Percentiles rank a stretch among this genome's conserved stretches.
These are phyloP conservation scores for Pythium periplocum DNA, from an alignment of 352 stramenopile genomes.

Conservation along the genomic window DNA sequence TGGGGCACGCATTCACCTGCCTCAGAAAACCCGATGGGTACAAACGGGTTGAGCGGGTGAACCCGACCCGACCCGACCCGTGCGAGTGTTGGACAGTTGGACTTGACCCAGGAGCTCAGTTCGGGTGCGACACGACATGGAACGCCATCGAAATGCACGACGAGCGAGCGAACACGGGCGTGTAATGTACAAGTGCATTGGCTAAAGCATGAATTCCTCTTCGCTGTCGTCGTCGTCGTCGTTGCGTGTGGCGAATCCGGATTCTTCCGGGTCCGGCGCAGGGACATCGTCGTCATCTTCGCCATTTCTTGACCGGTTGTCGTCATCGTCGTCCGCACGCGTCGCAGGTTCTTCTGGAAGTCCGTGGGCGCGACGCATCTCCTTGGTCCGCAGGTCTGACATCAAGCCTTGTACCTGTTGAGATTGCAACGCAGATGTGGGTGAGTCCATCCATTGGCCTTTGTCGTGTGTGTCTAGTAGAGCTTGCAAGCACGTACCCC, in stretches of 20 bases:
- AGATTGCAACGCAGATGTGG: not conserved
- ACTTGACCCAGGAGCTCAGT: too few relatives aligned
- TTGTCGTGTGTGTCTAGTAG: not conserved
- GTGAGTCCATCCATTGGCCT: not conserved
- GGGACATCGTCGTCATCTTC: slow-evolving; percentile 27
- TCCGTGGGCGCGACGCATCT: slow-evolving; percentile 31
- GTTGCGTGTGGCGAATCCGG: slow-evolving; percentile 16
- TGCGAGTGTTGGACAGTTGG: too few relatives aligned
- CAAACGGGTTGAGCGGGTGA: too few relatives aligned
- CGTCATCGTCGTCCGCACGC: not conserved
- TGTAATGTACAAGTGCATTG: not conserved
- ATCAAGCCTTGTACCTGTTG: slow-evolving; percentile 51
- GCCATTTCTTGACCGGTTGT: slow-evolving; percentile 1
- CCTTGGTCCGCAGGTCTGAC: slow-evolving; percentile 49
- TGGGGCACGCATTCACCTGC: too few relatives aligned
- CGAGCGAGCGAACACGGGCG: not conserved
- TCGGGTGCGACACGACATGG: too few relatives aligned
- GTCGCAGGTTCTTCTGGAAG: slow-evolving; percentile 8
- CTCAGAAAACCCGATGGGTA: too few relatives aligned
- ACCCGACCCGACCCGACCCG: too few relatives aligned
- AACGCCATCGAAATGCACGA: too few relatives aligned
- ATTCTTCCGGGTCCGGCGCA: slow-evolving; percentile 8
- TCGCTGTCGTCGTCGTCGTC: slow-evolving; percentile 14
- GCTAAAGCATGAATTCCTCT: slow-evolving; percentile 15
- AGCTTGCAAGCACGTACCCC: slow-evolving; percentile 11